Evolutionary conservation across 2,329 filamentous ascomycete genomes (phyloP).

Genomic region (Sporothrix phasma): DNA sequence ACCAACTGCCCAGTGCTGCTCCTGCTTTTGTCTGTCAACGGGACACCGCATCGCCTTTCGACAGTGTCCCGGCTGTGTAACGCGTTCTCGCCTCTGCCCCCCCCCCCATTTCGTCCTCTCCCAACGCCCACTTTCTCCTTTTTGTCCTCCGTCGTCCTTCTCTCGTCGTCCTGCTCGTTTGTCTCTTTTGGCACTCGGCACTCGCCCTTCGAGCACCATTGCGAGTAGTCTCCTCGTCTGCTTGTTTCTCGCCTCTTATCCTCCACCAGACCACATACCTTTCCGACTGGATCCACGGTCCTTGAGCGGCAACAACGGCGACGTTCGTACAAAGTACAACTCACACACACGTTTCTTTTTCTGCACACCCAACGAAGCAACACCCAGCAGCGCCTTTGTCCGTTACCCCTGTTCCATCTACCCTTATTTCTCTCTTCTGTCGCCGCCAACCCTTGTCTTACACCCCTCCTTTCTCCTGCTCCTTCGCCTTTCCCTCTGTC

Average conservation of each 20-base stretch:
- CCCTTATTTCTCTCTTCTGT: background rate
- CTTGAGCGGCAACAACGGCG: background rate
- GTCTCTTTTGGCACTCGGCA: background rate
- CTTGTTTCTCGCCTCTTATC: background rate
- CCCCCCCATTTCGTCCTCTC: conserved; percentile 1
- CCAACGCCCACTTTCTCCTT: background rate
- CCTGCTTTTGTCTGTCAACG: background rate
- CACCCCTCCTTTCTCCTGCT: conserved; percentile 1
- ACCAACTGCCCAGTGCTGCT: background rate
- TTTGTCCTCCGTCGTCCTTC: background rate
- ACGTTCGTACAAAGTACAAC: no score
- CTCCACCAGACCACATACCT: background rate
- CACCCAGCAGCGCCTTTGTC: background rate
- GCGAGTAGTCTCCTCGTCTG: background rate
- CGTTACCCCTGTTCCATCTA: background rate
- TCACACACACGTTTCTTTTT: background rate
- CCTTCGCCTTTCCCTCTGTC: background rate
- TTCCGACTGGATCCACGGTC: background rate
- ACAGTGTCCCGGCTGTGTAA: conserved; percentile 15
- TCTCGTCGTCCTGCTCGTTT: background rate
- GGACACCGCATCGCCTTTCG: conserved; percentile 8
- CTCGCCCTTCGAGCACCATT: background rate
- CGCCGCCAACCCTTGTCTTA: background rate
- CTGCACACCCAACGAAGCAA: conserved; percentile 1
- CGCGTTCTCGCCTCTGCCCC: conserved; percentile 8